These are phyloP conservation scores for Aspergillus leporis DNA, from an alignment of 495 filamentous ascomycete genomes.

Conservation along the genomic window DNA sequence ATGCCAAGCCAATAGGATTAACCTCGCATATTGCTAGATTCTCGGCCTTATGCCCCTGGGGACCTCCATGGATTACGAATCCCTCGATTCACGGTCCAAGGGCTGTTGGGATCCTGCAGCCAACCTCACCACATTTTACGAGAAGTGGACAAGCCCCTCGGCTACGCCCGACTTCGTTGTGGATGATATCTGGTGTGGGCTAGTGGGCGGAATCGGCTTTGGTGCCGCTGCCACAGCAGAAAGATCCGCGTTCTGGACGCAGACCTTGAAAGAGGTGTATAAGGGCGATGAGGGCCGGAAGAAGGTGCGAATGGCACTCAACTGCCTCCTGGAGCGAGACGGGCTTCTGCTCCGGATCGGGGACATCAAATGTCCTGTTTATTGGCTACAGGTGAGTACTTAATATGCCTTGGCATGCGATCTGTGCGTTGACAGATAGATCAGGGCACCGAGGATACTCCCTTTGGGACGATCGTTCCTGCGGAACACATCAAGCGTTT, in stretches of 20 bases:
- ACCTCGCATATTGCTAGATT: conserved; percentile 38
- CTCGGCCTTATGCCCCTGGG: conserved; percentile 60
- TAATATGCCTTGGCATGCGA: background rate
- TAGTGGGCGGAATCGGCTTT: conserved; percentile 61
- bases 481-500: conserved; percentile 61
- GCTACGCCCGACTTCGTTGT: conserved; percentile 56
- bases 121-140: conserved; percentile 43
- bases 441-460: conserved; percentile 55
- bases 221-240: conserved; percentile 41
- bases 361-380: conserved; percentile 62
- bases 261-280: conserved; percentile 57
- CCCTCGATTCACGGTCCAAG: conserved; percentile 49
- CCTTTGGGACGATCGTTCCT: conserved; percentile 49
- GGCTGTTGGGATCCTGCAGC: conserved; percentile 61
- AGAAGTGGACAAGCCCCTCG: conserved; percentile 45
- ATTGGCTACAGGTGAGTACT: conserved; percentile 62
- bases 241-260: conserved; percentile 50
- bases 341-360: conserved; percentile 54
- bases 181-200: conserved; percentile 55
- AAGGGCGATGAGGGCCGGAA: conserved; percentile 59
- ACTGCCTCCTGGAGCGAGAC: conserved; percentile 58
- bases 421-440: conserved; percentile 1
- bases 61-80: conserved; percentile 65
- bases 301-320: conserved; percentile 57
- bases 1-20: conserved; percentile 1